Percentiles rank a stretch among this genome's conserved stretches.
Evolutionary conservation across 1,139 yeast genomes (phyloP).

Genomic region (Hanseniaspora sp.): DNA sequence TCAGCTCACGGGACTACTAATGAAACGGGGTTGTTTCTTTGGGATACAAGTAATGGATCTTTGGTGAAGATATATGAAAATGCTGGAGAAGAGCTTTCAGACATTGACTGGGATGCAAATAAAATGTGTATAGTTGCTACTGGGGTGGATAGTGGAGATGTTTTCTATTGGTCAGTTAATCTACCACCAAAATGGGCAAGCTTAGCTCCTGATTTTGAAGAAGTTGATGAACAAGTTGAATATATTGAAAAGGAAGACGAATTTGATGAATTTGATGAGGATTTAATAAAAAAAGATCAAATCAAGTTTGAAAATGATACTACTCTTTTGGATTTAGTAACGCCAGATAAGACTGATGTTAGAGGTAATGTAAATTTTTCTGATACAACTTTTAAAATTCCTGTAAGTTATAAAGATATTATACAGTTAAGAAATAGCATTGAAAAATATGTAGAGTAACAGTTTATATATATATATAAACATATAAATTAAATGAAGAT

Average conservation of each 20-base stretch:
- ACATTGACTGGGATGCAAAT: constrained; percentile 73
- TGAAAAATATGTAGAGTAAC: neutral
- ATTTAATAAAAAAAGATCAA: constrained; percentile 42
- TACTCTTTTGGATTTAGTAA: constrained; percentile 49
- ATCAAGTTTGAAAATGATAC: constrained; percentile 55
- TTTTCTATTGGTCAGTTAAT: constrained; percentile 72
- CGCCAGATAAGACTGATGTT: constrained; percentile 53
- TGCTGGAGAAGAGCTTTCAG: constrained; percentile 68
- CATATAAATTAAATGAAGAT: too few relatives aligned
- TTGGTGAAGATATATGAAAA: constrained; percentile 83
- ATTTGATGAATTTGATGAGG: constrained; percentile 65
- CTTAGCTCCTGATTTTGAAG: constrained; percentile 91
- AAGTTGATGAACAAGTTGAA: constrained; percentile 81
- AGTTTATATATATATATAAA: neutral
- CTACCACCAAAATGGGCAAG: constrained; percentile 96
- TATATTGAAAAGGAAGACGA: constrained; percentile 87
- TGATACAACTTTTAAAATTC: constrained; percentile 23
- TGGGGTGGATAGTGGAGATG: constrained; percentile 74
- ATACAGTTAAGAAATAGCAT: constrained; percentile 6
- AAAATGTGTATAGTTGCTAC: constrained; percentile 74
- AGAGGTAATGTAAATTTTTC: constrained; percentile 38
- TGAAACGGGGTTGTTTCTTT: constrained; percentile 77
- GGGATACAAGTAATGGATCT: constrained; percentile 88
- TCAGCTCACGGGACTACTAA: constrained; percentile 69
- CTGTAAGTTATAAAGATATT: constrained; percentile 28